Conservation (phyloP, 768 basidiomycete species). For the Amanita rimosa region DNA sequence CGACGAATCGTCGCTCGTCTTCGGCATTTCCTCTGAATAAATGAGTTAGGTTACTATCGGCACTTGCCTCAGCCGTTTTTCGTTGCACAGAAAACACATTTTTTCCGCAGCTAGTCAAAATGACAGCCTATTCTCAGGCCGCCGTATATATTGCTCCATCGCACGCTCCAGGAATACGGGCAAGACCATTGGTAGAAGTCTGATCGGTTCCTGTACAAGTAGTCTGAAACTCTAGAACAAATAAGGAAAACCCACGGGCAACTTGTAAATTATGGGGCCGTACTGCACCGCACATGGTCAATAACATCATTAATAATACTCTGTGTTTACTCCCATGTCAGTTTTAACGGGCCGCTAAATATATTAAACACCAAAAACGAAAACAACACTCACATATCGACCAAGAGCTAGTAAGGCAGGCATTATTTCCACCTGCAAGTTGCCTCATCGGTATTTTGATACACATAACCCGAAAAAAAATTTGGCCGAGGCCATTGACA, state of each 20-base stretch:
- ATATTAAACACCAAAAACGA: background rate
- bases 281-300: slow-evolving; percentile 15
- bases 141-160: slow-evolving; percentile 18
- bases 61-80: no score
- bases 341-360: slow-evolving; percentile 29
- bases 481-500: slow-evolving; percentile 2
- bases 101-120: slow-evolving; percentile 16
- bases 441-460: slow-evolving; percentile 16
- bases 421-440: slow-evolving; percentile 30
- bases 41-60: slow-evolving; percentile 1
- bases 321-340: slow-evolving; percentile 27
- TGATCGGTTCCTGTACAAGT: slow-evolving; percentile 25
- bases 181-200: slow-evolving; percentile 21
- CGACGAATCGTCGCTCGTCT: slow-evolving; percentile 13
- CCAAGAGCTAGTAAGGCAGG: slow-evolving; percentile 29
- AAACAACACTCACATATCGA: slow-evolving; percentile 31
- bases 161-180: slow-evolving; percentile 24
- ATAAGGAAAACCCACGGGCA: background rate
- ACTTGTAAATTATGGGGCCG: slow-evolving; percentile 36
- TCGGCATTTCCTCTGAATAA: background rate
- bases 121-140: slow-evolving; percentile 21
- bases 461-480: background rate
- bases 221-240: slow-evolving; percentile 14
- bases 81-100: background rate
- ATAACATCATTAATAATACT: background rate